phyloP scores from a whole-genome alignment of 805 yeast species.

The Spathaspora sp. region DNA sequence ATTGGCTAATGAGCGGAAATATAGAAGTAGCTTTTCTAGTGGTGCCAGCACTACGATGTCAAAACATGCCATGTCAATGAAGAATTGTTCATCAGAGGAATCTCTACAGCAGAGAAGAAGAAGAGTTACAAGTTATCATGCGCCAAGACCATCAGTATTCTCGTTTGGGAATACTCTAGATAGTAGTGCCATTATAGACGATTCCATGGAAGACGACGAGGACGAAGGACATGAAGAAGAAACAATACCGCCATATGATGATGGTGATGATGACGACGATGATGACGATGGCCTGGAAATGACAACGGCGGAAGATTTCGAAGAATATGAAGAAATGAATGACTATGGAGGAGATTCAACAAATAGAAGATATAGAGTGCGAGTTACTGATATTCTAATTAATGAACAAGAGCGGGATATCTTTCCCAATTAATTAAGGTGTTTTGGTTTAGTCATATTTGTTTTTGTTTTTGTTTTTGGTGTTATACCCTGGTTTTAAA shows the following conservation, averaged over 20 bases:
- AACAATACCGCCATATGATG: conserved; percentile 5
- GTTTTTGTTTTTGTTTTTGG: background rate
- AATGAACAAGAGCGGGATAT: conserved; percentile 30
- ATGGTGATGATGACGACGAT: conserved; percentile 8
- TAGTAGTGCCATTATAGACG: conserved; percentile 16
- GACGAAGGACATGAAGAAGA: conserved; percentile 6
- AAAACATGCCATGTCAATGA: background rate
- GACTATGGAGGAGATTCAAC: conserved; percentile 20
- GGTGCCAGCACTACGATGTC: background rate
- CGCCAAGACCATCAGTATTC: conserved; percentile 18
- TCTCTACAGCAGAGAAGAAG: conserved; percentile 17
- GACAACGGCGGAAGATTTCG: conserved; percentile 7
- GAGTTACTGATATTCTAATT: conserved; percentile 39
- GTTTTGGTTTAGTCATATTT: background rate
- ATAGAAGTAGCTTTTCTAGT: conserved; percentile 9
- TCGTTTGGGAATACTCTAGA: conserved; percentile 4
- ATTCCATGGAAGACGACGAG: conserved; percentile 11
- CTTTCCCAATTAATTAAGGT: conserved; percentile 15
- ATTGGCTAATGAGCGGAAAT: conserved; percentile 29
- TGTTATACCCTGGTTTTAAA: background rate
- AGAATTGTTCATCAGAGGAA: conserved; percentile 2
- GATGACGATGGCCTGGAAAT: conserved; percentile 10
- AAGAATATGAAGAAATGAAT: conserved; percentile 14
- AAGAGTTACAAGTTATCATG: conserved; percentile 29
- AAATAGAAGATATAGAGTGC: conserved; percentile 29